phyloP scores from a whole-genome alignment of 108 stramenopile species.

The Mediolabrus comicus region DNA sequence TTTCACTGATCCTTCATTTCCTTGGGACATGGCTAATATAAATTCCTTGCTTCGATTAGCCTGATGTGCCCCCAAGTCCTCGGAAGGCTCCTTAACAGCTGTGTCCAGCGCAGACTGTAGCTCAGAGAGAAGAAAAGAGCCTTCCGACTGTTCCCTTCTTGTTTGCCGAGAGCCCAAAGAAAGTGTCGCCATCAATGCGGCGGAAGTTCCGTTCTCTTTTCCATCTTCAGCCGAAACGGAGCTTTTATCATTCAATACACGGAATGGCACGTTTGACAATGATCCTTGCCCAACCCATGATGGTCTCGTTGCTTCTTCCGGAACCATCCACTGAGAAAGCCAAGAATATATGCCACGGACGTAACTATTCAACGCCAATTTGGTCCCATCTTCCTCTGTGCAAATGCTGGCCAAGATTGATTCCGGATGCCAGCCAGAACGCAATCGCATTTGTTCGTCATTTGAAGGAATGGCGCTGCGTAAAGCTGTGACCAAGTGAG shows the following conservation, averaged over 20 bases:
- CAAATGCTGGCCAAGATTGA: conserved; percentile 67
- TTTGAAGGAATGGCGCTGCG: conserved; percentile 42
- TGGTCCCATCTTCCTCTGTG: conserved; percentile 58
- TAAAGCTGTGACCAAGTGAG: conserved; percentile 57
- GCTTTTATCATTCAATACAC: conserved; percentile 26
- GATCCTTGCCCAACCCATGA: conserved; percentile 42
- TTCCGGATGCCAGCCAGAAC: conserved; percentile 83
- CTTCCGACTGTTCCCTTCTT: conserved; percentile 9
- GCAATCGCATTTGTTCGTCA: conserved; percentile 46
- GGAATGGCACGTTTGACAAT: conserved; percentile 52
- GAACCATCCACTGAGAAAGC: conserved; percentile 58
- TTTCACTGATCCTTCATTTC: background rate
- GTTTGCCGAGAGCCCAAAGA: conserved; percentile 5
- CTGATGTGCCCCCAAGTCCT: background rate
- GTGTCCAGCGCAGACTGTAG: conserved; percentile 24
- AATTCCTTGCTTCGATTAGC: conserved; percentile 31
- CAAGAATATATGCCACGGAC: conserved; percentile 50
- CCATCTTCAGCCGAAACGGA: conserved; percentile 14
- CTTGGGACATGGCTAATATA: conserved; percentile 19
- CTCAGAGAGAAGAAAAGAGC: conserved; percentile 23
- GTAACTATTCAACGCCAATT: conserved; percentile 45
- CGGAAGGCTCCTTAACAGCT: background rate
- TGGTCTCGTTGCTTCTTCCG: conserved; percentile 38
- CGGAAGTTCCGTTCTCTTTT: conserved; percentile 27
- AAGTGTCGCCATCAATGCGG: conserved; percentile 42